Evolutionary conservation across 2,329 filamentous ascomycete species (phyloP).

Genomic region (Penicillium oxalicum): DNA sequence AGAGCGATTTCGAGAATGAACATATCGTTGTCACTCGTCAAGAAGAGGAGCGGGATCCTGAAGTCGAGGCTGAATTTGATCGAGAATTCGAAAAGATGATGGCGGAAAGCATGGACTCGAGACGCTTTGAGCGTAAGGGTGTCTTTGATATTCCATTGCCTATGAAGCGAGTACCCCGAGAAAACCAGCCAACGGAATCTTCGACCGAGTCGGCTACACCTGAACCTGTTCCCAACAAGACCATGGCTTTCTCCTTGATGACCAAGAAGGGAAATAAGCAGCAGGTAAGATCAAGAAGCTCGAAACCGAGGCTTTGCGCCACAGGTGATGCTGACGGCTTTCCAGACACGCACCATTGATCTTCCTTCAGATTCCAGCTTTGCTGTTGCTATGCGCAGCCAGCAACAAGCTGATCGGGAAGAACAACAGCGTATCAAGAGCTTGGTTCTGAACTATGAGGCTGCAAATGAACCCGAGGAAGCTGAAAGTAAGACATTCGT

Average conservation of each 20-base stretch:
- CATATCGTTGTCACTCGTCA: slow-evolving; percentile 86
- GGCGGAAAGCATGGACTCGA: slow-evolving; percentile 90
- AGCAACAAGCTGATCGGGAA: slow-evolving; percentile 89
- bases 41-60: slow-evolving; percentile 83
- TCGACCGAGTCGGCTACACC: slow-evolving; percentile 24
- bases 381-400: slow-evolving; percentile 89
- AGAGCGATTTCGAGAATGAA: slow-evolving; percentile 66
- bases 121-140: slow-evolving; percentile 91
- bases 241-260: slow-evolving; percentile 94
- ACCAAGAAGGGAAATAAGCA: slow-evolving; percentile 95
- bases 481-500: slow-evolving; percentile 61
- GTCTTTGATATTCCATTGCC: slow-evolving; percentile 97
- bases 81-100: slow-evolving; percentile 98
- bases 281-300: slow-evolving; percentile 54
- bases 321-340: slow-evolving; percentile 14
- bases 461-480: slow-evolving; percentile 73
- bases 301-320: too few relatives aligned
- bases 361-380: slow-evolving; percentile 83
- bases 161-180: slow-evolving; percentile 65
- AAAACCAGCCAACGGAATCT: slow-evolving; percentile 43
- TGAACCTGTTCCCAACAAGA: slow-evolving; percentile 43
- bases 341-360: slow-evolving; percentile 80
- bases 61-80: slow-evolving; percentile 95
- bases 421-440: slow-evolving; percentile 99
- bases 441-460: slow-evolving; percentile 91